Evolutionary conservation across 768 basidiomycete genomes (phyloP).

Genomic region (Gyrodon lividus): DNA sequence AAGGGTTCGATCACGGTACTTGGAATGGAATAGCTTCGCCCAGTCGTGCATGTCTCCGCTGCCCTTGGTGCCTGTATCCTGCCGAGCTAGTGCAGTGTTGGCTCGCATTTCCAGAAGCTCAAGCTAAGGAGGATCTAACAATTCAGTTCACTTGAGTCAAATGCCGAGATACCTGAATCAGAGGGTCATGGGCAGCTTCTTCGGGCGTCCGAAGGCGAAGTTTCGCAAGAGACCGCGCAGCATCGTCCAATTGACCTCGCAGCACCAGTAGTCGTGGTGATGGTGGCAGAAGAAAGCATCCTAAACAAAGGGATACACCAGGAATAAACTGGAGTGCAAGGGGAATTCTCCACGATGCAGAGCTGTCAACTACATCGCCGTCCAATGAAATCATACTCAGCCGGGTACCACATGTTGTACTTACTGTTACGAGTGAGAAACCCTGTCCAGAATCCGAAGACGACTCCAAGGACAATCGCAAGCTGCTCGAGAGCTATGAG

Average conservation of each 20-base stretch:
- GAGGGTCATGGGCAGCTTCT: constrained; percentile 49
- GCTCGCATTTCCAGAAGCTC: constrained; percentile 78
- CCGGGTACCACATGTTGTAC: constrained; percentile 18
- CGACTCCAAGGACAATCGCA: constrained; percentile 78
- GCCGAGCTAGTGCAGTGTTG: constrained; percentile 53
- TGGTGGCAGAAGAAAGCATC: constrained; percentile 49
- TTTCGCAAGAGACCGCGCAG: constrained; percentile 52
- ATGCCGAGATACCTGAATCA: constrained; percentile 42
- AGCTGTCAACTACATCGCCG: constrained; percentile 47
- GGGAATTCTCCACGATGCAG: constrained; percentile 76
- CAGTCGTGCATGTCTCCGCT: constrained; percentile 38
- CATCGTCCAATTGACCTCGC: constrained; percentile 56
- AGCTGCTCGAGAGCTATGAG: constrained; percentile 79
- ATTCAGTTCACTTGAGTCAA: background rate
- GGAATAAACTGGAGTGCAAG: constrained; percentile 71
- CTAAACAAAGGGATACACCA: constrained; percentile 61
- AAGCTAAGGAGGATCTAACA: constrained; percentile 39
- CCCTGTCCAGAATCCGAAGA: constrained; percentile 81
- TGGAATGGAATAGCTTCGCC: constrained; percentile 52
- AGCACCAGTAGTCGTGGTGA: constrained; percentile 48
- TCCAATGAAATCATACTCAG: background rate
- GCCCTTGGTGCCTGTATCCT: constrained; percentile 25
- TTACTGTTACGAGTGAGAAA: constrained; percentile 66
- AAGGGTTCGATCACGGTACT: constrained; percentile 59
- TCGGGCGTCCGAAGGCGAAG: constrained; percentile 45